phyloP scores from a whole-genome alignment of 306 rosid species.

The Myrica gale region DNA sequence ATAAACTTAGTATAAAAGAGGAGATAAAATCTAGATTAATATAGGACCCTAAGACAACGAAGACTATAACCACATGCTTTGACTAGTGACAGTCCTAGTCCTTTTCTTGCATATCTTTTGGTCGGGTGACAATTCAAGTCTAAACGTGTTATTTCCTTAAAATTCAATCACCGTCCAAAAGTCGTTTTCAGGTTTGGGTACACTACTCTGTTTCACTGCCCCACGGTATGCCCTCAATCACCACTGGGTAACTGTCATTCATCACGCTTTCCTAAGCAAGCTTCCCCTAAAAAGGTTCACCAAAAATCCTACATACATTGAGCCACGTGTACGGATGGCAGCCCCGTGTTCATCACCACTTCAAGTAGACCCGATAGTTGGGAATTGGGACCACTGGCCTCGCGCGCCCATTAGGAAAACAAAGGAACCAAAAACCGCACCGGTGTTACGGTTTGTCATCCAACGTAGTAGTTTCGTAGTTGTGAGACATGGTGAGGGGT shows the following conservation, averaged over 20 bases:
- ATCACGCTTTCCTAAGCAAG: slow-evolving; percentile 29
- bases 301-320: neutral
- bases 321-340: slow-evolving; percentile 14
- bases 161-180: neutral
- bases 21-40: no score
- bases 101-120: no score
- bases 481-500: slow-evolving; percentile 7
- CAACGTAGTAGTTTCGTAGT: slow-evolving; percentile 41
- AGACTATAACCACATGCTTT: no score
- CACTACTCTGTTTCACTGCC: neutral
- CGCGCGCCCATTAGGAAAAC: slow-evolving; percentile 1
- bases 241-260: slow-evolving; percentile 13
- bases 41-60: no score
- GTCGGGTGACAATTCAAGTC: no score
- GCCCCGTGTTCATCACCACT: neutral
- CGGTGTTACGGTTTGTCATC: slow-evolving; percentile 30
- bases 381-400: neutral
- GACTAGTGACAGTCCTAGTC: neutral
- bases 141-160: no score
- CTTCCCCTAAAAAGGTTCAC: neutral
- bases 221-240: slow-evolving; percentile 1
- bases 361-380: neutral
- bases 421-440: slow-evolving; percentile 17
- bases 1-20: no score
- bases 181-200: neutral